A percentile compares a stretch with the other conserved stretches of the same genome.
phyloP scores from a whole-genome alignment of 1,284 basidiomycete species.

The Ceratobasidium sp. region DNA sequence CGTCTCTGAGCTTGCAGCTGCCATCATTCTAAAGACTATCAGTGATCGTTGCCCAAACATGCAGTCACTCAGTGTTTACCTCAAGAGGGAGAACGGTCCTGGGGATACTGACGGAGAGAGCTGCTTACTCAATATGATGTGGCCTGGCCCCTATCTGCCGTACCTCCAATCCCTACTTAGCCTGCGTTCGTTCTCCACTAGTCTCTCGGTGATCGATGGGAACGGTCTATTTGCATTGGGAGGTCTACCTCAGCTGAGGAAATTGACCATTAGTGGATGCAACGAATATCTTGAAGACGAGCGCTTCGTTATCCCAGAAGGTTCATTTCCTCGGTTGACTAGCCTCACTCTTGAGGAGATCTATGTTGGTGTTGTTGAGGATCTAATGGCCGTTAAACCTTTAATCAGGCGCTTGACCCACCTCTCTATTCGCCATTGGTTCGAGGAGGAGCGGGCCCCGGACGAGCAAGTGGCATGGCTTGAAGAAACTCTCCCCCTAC shows the following conservation, averaged over 20 bases:
- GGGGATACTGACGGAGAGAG: neutral
- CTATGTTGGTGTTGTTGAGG: neutral
- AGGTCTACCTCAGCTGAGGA: neutral
- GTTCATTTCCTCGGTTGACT: neutral
- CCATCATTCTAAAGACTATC: slow-evolving; percentile 4
- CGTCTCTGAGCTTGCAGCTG: neutral
- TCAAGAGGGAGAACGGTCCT: neutral
- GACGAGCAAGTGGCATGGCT: neutral
- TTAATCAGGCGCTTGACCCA: neutral
- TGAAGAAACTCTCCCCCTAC: neutral
- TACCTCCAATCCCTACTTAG: neutral
- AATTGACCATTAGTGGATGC: slow-evolving; percentile 2
- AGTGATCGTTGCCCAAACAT: neutral
- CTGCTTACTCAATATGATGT: slow-evolving; percentile 5
- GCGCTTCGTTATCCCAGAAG: neutral
- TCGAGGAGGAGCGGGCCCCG: neutral
- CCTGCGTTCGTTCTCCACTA: neutral
- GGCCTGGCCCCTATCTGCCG: neutral
- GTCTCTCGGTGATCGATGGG: neutral
- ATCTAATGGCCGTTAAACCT: neutral
- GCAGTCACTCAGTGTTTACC: neutral
- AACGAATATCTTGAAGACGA: neutral
- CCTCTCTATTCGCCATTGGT: neutral
- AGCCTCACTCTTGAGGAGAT: neutral
- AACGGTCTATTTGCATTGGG: neutral